These are phyloP conservation scores for Albatrellus ellisii DNA, from an alignment of 768 basidiomycete genomes.

Conservation along the genomic window DNA sequence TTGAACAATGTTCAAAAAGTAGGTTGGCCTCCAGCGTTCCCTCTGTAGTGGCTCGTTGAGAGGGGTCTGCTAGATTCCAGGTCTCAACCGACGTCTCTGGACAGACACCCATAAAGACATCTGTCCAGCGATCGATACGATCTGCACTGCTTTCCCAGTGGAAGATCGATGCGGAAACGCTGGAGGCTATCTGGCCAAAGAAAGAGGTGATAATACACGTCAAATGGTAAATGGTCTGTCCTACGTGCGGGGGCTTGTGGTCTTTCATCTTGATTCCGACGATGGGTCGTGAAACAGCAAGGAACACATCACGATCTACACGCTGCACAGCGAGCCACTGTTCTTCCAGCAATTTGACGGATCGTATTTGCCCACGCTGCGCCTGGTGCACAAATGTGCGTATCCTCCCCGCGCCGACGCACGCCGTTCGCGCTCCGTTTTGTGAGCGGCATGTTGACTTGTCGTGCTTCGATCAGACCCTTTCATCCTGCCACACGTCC, in stretches of 20 bases:
- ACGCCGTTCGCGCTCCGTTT: not conserved
- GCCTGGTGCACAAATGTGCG: conserved; percentile 84
- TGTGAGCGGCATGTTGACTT: not conserved
- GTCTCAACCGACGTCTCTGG: conserved; percentile 74
- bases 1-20: conserved; percentile 82
- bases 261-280: conserved; percentile 14
- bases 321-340: conserved; percentile 74
- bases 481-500: conserved; percentile 74
- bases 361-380: conserved; percentile 79
- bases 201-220: conserved; percentile 89
- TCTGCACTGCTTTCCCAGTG: conserved; percentile 69
- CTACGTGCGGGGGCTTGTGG: conserved; percentile 1
- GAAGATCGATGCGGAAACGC: conserved; percentile 63
- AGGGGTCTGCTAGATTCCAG: conserved; percentile 36
- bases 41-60: not conserved
- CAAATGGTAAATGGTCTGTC: conserved; percentile 62
- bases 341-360: conserved; percentile 98
- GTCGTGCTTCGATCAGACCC: conserved; percentile 50
- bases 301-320: conserved; percentile 92
- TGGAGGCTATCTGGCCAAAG: conserved; percentile 97
- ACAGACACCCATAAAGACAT: conserved; percentile 87
- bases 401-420: not conserved
- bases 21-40: conserved; percentile 5
- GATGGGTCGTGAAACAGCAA: too few relatives aligned
- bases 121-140: conserved; percentile 84